A percentile compares a stretch with the other conserved stretches of the same genome.
phyloP scores from a whole-genome alignment of 139 green algal genomes.

The Chlamydomonas eustigma region DNA sequence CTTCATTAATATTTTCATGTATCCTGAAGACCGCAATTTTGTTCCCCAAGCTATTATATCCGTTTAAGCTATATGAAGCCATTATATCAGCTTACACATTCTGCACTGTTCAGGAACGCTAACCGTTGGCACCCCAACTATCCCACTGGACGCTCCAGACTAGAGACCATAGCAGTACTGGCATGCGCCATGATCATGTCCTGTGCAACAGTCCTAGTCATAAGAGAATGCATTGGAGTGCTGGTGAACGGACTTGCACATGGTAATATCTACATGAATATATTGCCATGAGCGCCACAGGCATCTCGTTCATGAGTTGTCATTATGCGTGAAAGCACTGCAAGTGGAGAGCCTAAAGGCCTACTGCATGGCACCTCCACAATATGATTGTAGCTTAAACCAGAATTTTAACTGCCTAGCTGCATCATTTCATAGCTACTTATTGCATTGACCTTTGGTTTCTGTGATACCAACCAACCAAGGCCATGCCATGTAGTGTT shows the following conservation, averaged over 20 bases:
- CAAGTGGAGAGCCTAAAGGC: too few relatives aligned
- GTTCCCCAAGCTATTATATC: not conserved
- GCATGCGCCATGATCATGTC: slow-evolving; percentile 66
- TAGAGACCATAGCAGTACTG: slow-evolving; percentile 65
- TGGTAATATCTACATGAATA: slow-evolving; percentile 15
- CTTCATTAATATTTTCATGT: not conserved
- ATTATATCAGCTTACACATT: too few relatives aligned
- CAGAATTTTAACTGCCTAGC: not conserved
- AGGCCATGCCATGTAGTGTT: too few relatives aligned
- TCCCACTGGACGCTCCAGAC: slow-evolving; percentile 54
- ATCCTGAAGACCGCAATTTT: not conserved
- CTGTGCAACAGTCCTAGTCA: slow-evolving; percentile 51
- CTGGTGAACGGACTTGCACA: slow-evolving; percentile 23
- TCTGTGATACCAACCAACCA: too few relatives aligned
- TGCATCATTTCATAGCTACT: too few relatives aligned
- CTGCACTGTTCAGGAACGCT: not conserved
- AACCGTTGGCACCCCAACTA: slow-evolving; percentile 37
- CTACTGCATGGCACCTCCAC: too few relatives aligned
- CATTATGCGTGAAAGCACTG: too few relatives aligned
- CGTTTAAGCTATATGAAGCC: too few relatives aligned
- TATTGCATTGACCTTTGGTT: too few relatives aligned
- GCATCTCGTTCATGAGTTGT: not conserved
- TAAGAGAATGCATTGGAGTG: slow-evolving; percentile 28
- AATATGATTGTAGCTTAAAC: too few relatives aligned
- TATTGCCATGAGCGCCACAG: not conserved